Conservation (phyloP, 345 rosid species). For the Eucalyptus viminalis region DNA sequence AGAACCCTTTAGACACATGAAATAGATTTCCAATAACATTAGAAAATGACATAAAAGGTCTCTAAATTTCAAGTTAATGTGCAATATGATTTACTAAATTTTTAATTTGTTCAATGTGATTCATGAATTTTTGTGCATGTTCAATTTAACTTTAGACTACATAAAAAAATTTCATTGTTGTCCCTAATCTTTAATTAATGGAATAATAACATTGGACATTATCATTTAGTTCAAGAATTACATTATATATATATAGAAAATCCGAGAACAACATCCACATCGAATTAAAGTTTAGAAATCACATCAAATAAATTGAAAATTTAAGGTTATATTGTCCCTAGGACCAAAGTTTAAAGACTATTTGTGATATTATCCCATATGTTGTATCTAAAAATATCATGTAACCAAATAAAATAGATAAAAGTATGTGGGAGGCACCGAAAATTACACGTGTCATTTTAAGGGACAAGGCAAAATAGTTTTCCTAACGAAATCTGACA, state of each 20-base stretch:
- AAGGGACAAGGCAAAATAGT: background rate
- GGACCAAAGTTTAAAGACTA: too few species aligned
- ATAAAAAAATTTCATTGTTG: too few species aligned
- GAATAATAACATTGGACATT: too few species aligned
- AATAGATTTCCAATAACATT: background rate
- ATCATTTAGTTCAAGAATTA: background rate
- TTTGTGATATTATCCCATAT: rapidly evolving
- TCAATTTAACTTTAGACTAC: background rate
- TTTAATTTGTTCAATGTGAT: too few species aligned
- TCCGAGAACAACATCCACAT: background rate
- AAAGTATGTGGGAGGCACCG: background rate
- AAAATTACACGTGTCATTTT: background rate
- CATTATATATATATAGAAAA: too few species aligned
- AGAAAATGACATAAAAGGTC: too few species aligned
- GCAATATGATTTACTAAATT: too few species aligned
- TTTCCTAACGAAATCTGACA: background rate
- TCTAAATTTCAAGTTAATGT: rapidly evolving
- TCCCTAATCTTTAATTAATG: background rate
- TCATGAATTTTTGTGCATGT: rapidly evolving
- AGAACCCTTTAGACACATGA: background rate
- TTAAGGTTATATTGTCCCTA: rapidly evolving
- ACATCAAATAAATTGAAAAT: rapidly evolving
- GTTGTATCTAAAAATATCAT: too few species aligned
- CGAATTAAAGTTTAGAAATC: rapidly evolving
- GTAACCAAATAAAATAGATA: too few species aligned